Conservation (phyloP, 305 asterid genomes). For the Euphrasia arctica region DNA sequence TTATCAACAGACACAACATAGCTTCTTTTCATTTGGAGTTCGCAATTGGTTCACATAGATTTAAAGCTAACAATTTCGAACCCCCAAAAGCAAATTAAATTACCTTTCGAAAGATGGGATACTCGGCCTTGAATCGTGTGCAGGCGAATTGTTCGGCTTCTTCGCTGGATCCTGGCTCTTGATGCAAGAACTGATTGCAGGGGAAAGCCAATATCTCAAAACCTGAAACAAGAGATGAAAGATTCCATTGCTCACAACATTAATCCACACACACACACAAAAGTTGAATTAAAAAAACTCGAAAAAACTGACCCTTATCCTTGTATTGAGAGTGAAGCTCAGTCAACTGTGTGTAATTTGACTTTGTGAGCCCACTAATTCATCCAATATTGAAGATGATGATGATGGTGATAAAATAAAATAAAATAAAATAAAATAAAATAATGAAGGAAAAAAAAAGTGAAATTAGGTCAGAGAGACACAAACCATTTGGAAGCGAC, state of each 20-base stretch:
- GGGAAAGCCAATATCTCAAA: slow-evolving; percentile 93
- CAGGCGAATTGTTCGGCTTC: slow-evolving; percentile 45
- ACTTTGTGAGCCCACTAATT: slow-evolving; percentile 67
- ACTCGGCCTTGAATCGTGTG: slow-evolving; percentile 61
- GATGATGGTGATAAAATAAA: not conserved
- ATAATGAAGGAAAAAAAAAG: not conserved
- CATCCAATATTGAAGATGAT: slow-evolving; percentile 24
- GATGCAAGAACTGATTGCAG: slow-evolving; percentile 84
- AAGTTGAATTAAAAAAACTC: not conserved
- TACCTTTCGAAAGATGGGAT: slow-evolving; percentile 86
- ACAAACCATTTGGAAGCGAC: slow-evolving; percentile 91
- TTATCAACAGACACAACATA: not conserved
- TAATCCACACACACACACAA: not conserved
- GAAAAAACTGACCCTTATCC: slow-evolving; percentile 58
- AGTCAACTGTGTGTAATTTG: slow-evolving; percentile 74
- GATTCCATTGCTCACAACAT: not conserved
- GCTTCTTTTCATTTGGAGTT: too few relatives aligned
- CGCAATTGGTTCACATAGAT: too few relatives aligned
- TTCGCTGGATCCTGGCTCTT: slow-evolving; percentile 82
- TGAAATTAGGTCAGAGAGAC: too few relatives aligned
- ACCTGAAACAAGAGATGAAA: slow-evolving; percentile 34
- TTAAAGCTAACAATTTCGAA: too few relatives aligned
- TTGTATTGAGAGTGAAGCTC: slow-evolving; percentile 59
- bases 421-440: slow-evolving; percentile 2
- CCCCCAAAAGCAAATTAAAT: not conserved